phyloP scores from a whole-genome alignment of 345 rosid species.

The Brassica napus region DNA sequence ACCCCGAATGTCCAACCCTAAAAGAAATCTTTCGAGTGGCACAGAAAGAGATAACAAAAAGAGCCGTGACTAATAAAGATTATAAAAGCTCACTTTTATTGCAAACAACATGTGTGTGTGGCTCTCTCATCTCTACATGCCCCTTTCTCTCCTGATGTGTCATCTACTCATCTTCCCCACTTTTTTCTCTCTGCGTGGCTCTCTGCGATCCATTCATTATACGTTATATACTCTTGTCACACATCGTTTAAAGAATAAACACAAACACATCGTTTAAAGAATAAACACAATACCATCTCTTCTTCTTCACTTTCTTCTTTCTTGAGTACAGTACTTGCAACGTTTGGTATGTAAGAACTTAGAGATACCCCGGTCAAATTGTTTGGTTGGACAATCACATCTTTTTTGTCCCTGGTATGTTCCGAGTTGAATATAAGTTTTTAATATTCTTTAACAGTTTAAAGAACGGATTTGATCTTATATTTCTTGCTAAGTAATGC shows the following conservation, averaged over 20 bases:
- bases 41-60: conserved; percentile 26
- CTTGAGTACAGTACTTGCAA: not conserved
- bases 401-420: conserved; percentile 35
- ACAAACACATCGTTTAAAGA: not conserved
- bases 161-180: not conserved
- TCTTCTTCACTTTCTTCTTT: conserved; percentile 11
- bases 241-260: conserved; percentile 13
- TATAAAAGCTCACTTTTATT: conserved; percentile 16
- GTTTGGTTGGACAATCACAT: conserved; percentile 34
- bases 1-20: no score
- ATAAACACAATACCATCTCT: conserved; percentile 3
- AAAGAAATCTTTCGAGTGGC: conserved; percentile 38
- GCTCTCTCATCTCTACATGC: conserved; percentile 33
- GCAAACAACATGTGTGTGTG: conserved; percentile 24
- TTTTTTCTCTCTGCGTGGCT: conserved; percentile 33
- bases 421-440: not conserved
- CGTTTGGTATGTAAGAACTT: conserved; percentile 7
- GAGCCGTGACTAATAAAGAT: conserved; percentile 17
- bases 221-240: conserved; percentile 11
- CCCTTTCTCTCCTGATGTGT: conserved; percentile 31
- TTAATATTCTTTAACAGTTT: not conserved
- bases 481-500: not conserved
- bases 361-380: conserved; percentile 25
- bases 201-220: conserved; percentile 11
- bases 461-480: not conserved